These are phyloP conservation scores for Alisma plantagoaquatica DNA, from an alignment of 106 monocot genomes.

Conservation along the genomic window DNA sequence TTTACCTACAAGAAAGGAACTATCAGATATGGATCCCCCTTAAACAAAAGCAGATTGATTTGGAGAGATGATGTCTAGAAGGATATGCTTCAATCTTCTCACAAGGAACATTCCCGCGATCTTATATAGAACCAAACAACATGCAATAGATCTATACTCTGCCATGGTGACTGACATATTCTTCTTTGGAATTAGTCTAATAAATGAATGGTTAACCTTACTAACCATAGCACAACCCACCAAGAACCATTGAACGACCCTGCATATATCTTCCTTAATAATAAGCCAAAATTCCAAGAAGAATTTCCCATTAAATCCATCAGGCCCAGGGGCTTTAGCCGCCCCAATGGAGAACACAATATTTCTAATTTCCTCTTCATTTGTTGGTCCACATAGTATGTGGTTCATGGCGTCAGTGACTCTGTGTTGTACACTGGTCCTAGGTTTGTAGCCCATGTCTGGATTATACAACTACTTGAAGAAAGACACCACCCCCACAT, in stretches of 20 bases:
- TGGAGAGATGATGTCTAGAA: neutral
- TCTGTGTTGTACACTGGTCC: neutral
- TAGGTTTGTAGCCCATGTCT: neutral
- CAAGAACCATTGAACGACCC: neutral
- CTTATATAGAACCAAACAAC: neutral
- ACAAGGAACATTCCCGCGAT: neutral
- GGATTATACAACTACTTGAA: neutral
- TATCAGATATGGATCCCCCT: neutral
- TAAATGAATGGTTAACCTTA: too few species aligned
- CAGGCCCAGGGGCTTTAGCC: neutral
- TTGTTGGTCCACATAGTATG: neutral
- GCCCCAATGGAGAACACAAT: neutral
- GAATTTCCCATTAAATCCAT: neutral
- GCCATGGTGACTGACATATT: too few species aligned
- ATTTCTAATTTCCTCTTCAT: neutral
- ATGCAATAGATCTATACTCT: neutral
- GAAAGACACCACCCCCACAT: neutral
- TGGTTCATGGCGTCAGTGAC: neutral
- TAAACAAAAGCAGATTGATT: too few species aligned
- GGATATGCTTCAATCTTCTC: neutral
- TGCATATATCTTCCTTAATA: neutral
- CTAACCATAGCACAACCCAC: too few species aligned
- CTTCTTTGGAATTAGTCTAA: too few species aligned
- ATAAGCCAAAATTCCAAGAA: neutral
- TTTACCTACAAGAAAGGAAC: neutral